A percentile compares a stretch with the other conserved stretches of the same genome.
Evolutionary conservation across 805 yeast species (phyloP).

Genomic region (Myxozyma udenii): DNA sequence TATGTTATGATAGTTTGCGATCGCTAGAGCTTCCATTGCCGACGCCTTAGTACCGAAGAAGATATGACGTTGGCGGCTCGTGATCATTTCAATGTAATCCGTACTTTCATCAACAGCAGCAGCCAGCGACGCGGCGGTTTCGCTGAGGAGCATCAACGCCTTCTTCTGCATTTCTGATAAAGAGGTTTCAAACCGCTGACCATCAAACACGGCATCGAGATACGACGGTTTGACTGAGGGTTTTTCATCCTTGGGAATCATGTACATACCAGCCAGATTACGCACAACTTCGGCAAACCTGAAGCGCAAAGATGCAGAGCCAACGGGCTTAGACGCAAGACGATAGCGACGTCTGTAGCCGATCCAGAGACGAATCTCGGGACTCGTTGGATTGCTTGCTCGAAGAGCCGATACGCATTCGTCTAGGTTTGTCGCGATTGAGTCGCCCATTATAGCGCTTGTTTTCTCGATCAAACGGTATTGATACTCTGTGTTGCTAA

Average conservation of each 20-base stretch:
- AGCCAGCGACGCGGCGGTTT: conserved; percentile 41
- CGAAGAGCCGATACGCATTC: conserved; percentile 18
- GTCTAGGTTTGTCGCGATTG: conserved; percentile 10
- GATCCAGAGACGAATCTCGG: conserved; percentile 5
- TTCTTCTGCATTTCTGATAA: neutral
- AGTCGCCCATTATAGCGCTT: conserved; percentile 3
- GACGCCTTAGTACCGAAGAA: conserved; percentile 55
- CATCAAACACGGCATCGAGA: conserved; percentile 11
- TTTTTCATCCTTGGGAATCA: conserved; percentile 30
- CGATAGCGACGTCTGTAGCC: conserved; percentile 15
- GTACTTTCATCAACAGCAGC: conserved; percentile 56
- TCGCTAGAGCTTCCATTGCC: conserved; percentile 59
- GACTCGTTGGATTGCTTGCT: conserved; percentile 2
- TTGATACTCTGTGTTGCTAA: conserved; percentile 6
- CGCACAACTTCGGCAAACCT: conserved; percentile 22
- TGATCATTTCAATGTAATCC: conserved; percentile 52
- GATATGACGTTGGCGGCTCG: conserved; percentile 47
- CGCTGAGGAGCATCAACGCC: conserved; percentile 23
- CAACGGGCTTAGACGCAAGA: conserved; percentile 30
- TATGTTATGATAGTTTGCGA: conserved; percentile 50
- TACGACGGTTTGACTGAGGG: conserved; percentile 7
- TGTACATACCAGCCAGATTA: conserved; percentile 35
- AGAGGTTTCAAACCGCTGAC: neutral
- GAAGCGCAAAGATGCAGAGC: conserved; percentile 33
- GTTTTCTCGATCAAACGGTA: conserved; percentile 1